Conservation (phyloP, 306 rosid genomes). For the Sicyos edulis region DNA sequence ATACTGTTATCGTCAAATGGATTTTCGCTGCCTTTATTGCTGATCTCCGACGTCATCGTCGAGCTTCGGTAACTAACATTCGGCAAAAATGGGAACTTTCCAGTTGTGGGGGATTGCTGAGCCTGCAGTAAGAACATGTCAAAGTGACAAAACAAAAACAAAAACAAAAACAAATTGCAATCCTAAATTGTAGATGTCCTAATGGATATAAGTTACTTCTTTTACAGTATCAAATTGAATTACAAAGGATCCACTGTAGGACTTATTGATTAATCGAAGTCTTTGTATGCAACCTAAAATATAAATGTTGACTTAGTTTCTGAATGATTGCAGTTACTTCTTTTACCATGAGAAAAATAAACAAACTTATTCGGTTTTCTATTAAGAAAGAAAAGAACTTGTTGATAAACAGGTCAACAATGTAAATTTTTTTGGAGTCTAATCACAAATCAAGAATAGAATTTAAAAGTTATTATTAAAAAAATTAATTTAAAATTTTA, state of each 20-base stretch:
- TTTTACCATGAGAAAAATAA: neutral
- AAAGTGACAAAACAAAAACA: too few relatives aligned
- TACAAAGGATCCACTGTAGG: too few relatives aligned
- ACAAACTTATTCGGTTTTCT: neutral
- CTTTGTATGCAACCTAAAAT: too few relatives aligned
- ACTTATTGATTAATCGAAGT: too few relatives aligned
- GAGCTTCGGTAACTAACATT: constrained; percentile 34
- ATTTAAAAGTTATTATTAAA: neutral
- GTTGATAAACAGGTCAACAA: neutral
- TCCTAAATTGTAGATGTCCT: neutral
- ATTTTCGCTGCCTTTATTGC: constrained; percentile 37
- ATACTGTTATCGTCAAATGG: constrained; percentile 38
- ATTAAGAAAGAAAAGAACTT: neutral
- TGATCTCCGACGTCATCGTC: constrained; percentile 36
- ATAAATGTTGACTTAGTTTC: too few relatives aligned
- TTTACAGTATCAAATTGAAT: too few relatives aligned
- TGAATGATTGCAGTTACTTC: too few relatives aligned
- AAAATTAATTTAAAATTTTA: too few relatives aligned
- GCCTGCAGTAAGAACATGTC: constrained; percentile 67
- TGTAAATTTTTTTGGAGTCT: neutral
- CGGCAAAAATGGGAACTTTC: constrained; percentile 56
- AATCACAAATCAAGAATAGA: neutral
- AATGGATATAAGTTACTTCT: neutral
- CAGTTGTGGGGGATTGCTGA: constrained; percentile 94
- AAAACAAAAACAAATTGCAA: neutral